phyloP scores from a whole-genome alignment of 2,329 filamentous ascomycete genomes.

The Cladorrhinum sp. region DNA sequence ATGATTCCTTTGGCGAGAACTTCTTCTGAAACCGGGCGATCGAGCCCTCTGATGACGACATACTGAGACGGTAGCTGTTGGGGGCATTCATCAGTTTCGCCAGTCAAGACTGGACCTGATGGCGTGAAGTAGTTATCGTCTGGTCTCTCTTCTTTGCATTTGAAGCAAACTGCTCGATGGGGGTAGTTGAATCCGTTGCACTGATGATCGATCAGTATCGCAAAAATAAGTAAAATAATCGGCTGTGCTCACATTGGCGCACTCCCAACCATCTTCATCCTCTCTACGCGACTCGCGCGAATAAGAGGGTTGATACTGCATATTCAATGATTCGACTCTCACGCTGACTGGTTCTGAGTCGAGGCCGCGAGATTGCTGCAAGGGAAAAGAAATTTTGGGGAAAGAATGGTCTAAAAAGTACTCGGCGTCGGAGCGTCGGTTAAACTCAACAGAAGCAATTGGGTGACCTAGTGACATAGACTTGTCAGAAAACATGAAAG shows the following conservation, averaged over 20 bases:
- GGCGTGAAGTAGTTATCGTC: constrained; percentile 24
- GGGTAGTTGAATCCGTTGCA: constrained; percentile 58
- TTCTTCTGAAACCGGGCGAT: constrained; percentile 68
- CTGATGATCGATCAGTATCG: constrained; percentile 12
- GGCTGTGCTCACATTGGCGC: constrained; percentile 33
- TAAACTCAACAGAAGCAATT: constrained; percentile 42
- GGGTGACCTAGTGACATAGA: constrained; percentile 26
- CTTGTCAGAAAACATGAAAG: background rate
- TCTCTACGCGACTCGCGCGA: constrained; percentile 20
- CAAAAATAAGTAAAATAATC: background rate
- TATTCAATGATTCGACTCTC: constrained; percentile 37
- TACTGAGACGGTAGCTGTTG: constrained; percentile 67
- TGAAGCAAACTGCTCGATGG: constrained; percentile 53
- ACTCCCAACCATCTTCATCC: constrained; percentile 40
- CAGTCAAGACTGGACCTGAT: constrained; percentile 39
- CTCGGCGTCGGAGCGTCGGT: constrained; percentile 38
- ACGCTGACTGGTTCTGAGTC: constrained; percentile 32
- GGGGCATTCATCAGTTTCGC: constrained; percentile 43
- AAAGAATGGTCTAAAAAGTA: constrained; percentile 39
- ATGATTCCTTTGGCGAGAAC: constrained; percentile 69
- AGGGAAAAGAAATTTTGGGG: constrained; percentile 36
- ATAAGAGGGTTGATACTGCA: constrained; percentile 32
- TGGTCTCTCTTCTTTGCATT: constrained; percentile 52
- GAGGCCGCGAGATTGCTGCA: constrained; percentile 30
- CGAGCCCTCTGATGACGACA: constrained; percentile 69